Evolutionary conservation across 805 yeast genomes (phyloP), one percentile per base, ranked within the genome.

Genomic region (Saccharomycopsis sp.): DNA sequence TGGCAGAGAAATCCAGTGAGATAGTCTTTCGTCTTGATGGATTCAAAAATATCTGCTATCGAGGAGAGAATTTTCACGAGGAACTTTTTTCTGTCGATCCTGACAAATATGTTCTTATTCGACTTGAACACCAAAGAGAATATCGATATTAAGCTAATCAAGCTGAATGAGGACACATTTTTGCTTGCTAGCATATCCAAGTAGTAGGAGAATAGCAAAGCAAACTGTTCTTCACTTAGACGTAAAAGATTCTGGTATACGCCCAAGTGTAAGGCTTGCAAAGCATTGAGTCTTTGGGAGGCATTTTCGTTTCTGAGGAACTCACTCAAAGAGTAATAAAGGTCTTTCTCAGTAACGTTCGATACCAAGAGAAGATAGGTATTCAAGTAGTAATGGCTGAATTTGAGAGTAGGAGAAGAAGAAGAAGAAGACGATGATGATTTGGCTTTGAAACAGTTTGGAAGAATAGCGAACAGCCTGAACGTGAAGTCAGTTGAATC

Each of bases 1-100:
- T 21, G 22, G n/a, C 33, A 13, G 10, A 38, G 19, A 9, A 21
- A 34, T 5, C 7, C 8, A 5, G 13, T 10, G 13, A 20, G 5
- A 17, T 38, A 13, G 13, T 20, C 19, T 16, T 20, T 13, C 6
- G 9, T 10, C 9, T 6, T 7, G 22, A 6, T n/a, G 19, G 22
- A 7, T 7, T 32, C 22, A 7, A 32, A 15, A 10, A 39, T 13
- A 4, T 22, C 22, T 4, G 37, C 12, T 13, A 44, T 30, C 12
- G 15, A n/a, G 4, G 40, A 13, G 13, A 41, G 19, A 10, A 41
- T 36, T 25, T 33, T 37, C 29, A 30, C 35, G 12, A 40, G 27
- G n/a, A 45, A 30, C 20, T 34, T 37, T 18, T 34, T 34, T 22
- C 30, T 30, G 13, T 45, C 22, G 4, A 37, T 4, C 7, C 33